Base-by-base conservation (phyloP, 2,329 filamentous ascomycete genomes). In the Trichoderma afroharzianum region DNA sequence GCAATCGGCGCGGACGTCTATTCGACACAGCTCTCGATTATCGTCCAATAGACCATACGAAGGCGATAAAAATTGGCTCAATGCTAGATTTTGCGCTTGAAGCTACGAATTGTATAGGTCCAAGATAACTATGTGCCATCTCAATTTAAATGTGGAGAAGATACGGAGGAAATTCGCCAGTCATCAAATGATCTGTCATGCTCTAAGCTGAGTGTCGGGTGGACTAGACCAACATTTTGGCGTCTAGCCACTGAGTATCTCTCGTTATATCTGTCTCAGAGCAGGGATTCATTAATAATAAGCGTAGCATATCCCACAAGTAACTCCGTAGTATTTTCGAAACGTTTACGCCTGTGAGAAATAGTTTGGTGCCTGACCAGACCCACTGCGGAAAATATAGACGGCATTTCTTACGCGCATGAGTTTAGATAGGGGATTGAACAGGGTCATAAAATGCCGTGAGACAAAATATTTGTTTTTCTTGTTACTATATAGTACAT, bases 161-260 rank as follows among this genome's bases (percentile, higher is more conserved):
- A 36, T 47, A 43, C 15, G 15, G 18, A 12, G 26, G 5, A 8
- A 18, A 18, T 18, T 11, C 15, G 39, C 39, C 39, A 43, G 15
- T 43, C 39, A 43, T 39, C 24, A 39, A 39, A 68, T 68, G 53
- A 68, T 68, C 63, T 68, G 53, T 68, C 50, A 68, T 58, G 15
- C 50, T 43, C 21, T 58, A 39, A 43, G 11, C 50, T 24, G 39
- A 21, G 32, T 15, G n/a, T 30, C 12, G 32, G 55, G 50, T 67
- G 21, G 24, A 26, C 36, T 28, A 26, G 30, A 14, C 18, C 30
- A 18, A 33, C 30, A 53, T 30, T 21, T 18, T 30, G 32, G 63
- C 63, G 39, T 30, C 39, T 32, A 28, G 30, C 15, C n/a, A 26
- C 18, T 30, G 47, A 33, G 21, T 2, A 24, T 64, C 9, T 36